These are phyloP conservation scores for Pilasporangium apinafurcum DNA, from an alignment of 352 stramenopile species.

Conservation along the genomic window DNA sequence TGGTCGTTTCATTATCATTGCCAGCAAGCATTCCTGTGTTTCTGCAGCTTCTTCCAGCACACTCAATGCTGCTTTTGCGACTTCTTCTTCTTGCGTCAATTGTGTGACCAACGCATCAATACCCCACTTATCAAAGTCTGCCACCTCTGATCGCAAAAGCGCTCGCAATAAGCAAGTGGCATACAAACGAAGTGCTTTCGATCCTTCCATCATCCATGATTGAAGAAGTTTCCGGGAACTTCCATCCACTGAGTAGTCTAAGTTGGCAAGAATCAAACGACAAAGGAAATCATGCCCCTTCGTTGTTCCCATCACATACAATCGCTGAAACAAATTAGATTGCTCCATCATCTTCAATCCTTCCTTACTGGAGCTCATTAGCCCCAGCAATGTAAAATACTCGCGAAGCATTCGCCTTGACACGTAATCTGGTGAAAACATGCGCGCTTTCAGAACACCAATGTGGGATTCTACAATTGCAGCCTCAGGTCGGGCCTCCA, in stretches of 20 bases:
- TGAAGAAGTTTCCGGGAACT: constrained; percentile 83
- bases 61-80: constrained; percentile 81
- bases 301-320: constrained; percentile 83
- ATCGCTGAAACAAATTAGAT: constrained; percentile 82
- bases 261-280: constrained; percentile 79
- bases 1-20: constrained; percentile 81
- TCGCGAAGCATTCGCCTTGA: constrained; percentile 84
- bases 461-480: constrained; percentile 87
- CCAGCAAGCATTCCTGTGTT: constrained; percentile 72
- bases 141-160: constrained; percentile 77
- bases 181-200: constrained; percentile 78
- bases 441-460: constrained; percentile 76
- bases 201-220: constrained; percentile 85
- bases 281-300: constrained; percentile 88
- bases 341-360: constrained; percentile 89
- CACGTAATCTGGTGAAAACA: constrained; percentile 86
- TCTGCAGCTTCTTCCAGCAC: constrained; percentile 84
- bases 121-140: constrained; percentile 85
- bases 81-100: constrained; percentile 78
- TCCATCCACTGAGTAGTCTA: constrained; percentile 86
- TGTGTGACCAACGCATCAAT: constrained; percentile 83
- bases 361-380: constrained; percentile 88
- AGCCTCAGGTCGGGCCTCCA: constrained; percentile 79
- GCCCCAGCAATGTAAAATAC: constrained; percentile 82
- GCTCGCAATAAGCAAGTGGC: constrained; percentile 79